phyloP scores from a whole-genome alignment of 768 basidiomycete genomes.

The Macrocybe gigantea region DNA sequence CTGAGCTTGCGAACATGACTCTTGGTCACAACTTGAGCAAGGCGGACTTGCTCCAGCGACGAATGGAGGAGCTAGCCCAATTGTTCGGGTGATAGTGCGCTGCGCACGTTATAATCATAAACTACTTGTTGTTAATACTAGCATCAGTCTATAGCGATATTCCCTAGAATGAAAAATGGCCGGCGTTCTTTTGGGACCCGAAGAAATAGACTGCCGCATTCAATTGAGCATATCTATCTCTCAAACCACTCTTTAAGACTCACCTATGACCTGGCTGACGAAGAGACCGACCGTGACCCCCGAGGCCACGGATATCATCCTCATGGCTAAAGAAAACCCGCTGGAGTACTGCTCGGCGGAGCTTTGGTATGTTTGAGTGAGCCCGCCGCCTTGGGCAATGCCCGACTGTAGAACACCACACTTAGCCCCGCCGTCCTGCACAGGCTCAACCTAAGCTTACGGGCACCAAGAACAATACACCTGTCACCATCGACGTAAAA shows the following conservation, averaged over 20 bases:
- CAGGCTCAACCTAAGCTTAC: conserved; percentile 36
- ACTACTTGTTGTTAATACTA: conserved; percentile 10
- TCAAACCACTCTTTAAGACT: conserved; percentile 6
- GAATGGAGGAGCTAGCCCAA: conserved; percentile 82
- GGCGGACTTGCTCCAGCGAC: conserved; percentile 78
- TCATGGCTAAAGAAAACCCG: conserved; percentile 73
- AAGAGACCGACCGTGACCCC: conserved; percentile 85
- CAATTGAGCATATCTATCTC: not conserved
- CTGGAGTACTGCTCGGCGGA: conserved; percentile 68
- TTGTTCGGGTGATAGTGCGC: conserved; percentile 49
- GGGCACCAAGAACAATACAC: conserved; percentile 87
- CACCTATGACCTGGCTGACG: conserved; percentile 65
- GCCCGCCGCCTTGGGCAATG: conserved; percentile 68
- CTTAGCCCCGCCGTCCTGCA: conserved; percentile 1
- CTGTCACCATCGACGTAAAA: conserved; percentile 89
- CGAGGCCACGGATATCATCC: conserved; percentile 80
- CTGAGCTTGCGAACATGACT: conserved; percentile 90
- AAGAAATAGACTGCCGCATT: conserved; percentile 55
- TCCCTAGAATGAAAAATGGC: conserved; percentile 67
- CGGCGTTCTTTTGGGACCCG: conserved; percentile 66
- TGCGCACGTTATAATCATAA: conserved; percentile 22
- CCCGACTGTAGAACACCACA: conserved; percentile 45
- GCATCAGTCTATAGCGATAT: not conserved
- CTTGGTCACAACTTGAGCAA: conserved; percentile 84
- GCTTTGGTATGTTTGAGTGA: conserved; percentile 53